Base-by-base conservation (phyloP, 1,284 basidiomycete species). In the Serendipita sp. region DNA sequence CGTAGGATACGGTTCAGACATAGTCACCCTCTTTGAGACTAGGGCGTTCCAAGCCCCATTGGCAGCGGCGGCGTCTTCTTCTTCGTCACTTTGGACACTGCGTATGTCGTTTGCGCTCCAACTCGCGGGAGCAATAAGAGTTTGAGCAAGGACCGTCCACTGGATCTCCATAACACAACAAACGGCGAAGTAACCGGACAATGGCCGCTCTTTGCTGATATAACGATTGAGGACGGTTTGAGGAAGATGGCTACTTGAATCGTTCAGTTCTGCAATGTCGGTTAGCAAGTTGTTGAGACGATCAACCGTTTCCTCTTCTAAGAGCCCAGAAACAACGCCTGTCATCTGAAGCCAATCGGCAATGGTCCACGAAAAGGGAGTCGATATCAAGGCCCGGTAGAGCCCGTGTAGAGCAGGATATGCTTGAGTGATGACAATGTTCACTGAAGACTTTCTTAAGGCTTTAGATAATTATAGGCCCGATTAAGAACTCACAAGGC, bases 151-250 rank as follows among this genome's bases (percentile, higher is more conserved):
- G 15, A 89, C 78, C 1, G 88, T 91, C 83, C 88, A 91, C 68
- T 89, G 82, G 32, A 84, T 84, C 71, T 93, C 91, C 69, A 92
- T 80, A 34, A 88, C 82, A 68, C 88, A 91, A 73, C 91, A 91
- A 4, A 91, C 82, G 62, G 90, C 81, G 69, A 94, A 92, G 71
- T 92, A 91, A 15, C 91, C 91, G 61, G 87, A 91, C 22, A 94
- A 77, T 12, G 91, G 91, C 8, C 87, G 79, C 22, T 85, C 87
- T 60, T 81, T 80, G 15, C 80, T 77, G 26, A 88, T 79, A 71
- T 95, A 95, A 42, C 88, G 83, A 15, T 85, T 77, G 44, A 93
- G 78, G 65, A 93, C 83, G 0, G 84, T 82, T 67, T 85, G 82
- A 47, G 87, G 79, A 72, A 82, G 86, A 62, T 76, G 74, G 41